phyloP scores from a whole-genome alignment of 2,329 filamentous ascomycete genomes.

The Coniochaeta prunicola region DNA sequence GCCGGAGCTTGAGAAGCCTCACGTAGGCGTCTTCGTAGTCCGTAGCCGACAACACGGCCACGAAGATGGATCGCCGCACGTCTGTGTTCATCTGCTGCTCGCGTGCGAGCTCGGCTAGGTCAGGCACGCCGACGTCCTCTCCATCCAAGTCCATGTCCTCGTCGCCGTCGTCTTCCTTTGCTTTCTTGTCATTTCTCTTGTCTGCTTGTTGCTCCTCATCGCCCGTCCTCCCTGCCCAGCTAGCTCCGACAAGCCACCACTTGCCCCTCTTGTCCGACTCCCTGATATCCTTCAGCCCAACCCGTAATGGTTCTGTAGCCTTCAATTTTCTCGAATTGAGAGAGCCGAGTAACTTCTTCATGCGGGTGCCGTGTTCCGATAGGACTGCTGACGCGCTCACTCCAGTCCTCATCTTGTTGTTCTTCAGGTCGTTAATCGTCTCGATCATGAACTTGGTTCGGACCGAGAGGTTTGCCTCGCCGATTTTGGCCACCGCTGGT shows the following conservation, averaged over 20 bases:
- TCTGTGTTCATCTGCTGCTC: slow-evolving; percentile 83
- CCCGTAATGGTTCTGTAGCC: slow-evolving; percentile 71
- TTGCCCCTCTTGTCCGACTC: slow-evolving; percentile 83
- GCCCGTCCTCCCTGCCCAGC: slow-evolving; percentile 53
- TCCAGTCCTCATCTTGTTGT: slow-evolving; percentile 79
- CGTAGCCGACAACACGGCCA: slow-evolving; percentile 77
- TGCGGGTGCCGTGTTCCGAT: slow-evolving; percentile 75
- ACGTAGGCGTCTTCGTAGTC: slow-evolving; percentile 79
- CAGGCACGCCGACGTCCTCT: slow-evolving; percentile 49
- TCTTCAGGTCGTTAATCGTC: slow-evolving; percentile 88
- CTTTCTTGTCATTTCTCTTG: neutral
- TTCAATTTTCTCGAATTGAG: slow-evolving; percentile 63
- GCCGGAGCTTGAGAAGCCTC: slow-evolving; percentile 70
- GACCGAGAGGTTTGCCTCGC: slow-evolving; percentile 67
- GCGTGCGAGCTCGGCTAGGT: slow-evolving; percentile 67
- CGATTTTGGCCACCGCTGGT: slow-evolving; percentile 59
- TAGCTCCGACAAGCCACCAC: slow-evolving; percentile 98
- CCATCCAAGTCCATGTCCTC: slow-evolving; percentile 17
- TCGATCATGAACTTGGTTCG: slow-evolving; percentile 98
- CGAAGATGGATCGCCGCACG: slow-evolving; percentile 83
- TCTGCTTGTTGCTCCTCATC: slow-evolving; percentile 6
- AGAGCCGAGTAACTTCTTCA: slow-evolving; percentile 81
- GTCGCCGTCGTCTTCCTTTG: slow-evolving; percentile 30
- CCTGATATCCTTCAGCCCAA: slow-evolving; percentile 74
- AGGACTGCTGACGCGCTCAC: slow-evolving; percentile 63